A percentile compares a stretch with the other conserved stretches of the same genome.
Conservation (phyloP, 148 eudicot genomes). For the Diospyros kaki region DNA sequence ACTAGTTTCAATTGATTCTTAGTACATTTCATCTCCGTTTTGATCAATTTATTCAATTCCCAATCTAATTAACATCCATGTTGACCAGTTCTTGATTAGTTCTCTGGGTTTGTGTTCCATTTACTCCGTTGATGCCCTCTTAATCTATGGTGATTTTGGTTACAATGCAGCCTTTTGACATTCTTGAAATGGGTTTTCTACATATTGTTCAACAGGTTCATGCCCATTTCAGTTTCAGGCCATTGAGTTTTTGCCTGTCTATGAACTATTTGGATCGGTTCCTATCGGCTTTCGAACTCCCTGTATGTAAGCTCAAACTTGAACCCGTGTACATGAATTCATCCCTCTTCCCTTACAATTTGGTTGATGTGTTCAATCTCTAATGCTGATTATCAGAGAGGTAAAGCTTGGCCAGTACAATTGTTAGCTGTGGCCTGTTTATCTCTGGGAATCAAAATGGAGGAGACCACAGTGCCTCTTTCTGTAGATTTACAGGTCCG, state of each 20-base stretch:
- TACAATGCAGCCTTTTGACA: not conserved
- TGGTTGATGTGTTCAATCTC: not conserved
- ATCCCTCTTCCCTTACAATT: not conserved
- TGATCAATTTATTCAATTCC: not conserved
- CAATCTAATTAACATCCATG: not conserved
- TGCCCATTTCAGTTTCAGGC: conserved; percentile 58
- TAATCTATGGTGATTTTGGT: too few relatives aligned
- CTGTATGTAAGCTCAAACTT: conserved; percentile 55
- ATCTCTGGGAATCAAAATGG: conserved; percentile 78
- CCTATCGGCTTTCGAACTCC: conserved; percentile 49
- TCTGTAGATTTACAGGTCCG: conserved; percentile 64
- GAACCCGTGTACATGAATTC: not conserved
- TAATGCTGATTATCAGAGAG: conserved; percentile 33
- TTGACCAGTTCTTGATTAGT: not conserved
- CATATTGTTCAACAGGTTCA: conserved; percentile 56
- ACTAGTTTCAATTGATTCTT: not conserved
- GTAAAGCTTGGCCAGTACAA: conserved; percentile 65
- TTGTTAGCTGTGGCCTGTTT: conserved; percentile 83
- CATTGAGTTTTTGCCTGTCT: conserved; percentile 53
- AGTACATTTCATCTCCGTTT: not conserved
- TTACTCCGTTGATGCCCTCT: not conserved
- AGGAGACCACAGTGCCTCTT: conserved; percentile 53
- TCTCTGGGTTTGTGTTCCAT: conserved; percentile 8
- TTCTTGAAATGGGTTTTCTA: conserved; percentile 12
- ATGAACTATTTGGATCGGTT: conserved; percentile 82